These are phyloP conservation scores for Hamigera avellanea DNA, from an alignment of 495 filamentous ascomycete genomes.

Conservation along the genomic window DNA sequence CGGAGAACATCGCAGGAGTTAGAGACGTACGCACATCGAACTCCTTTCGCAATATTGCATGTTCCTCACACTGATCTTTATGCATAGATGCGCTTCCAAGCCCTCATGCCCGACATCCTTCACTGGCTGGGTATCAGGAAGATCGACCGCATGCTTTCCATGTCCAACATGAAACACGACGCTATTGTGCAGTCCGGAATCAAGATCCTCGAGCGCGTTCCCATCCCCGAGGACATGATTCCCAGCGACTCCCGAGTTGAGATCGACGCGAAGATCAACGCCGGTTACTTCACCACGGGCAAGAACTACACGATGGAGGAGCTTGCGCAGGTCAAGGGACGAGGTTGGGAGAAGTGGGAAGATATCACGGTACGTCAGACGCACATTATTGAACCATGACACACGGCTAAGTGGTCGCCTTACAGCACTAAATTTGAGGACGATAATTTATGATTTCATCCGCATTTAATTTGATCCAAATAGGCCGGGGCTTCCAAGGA, in stretches of 20 bases:
- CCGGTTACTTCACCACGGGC: slow-evolving; percentile 91
- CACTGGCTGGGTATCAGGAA: slow-evolving; percentile 99
- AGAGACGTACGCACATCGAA: slow-evolving; percentile 48
- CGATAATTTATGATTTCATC: too few species aligned
- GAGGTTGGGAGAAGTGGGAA: slow-evolving; percentile 79
- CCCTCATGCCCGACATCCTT: slow-evolving; percentile 96
- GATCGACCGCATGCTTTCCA: slow-evolving; percentile 96
- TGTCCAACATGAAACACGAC: slow-evolving; percentile 99
- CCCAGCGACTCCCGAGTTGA: slow-evolving; percentile 92
- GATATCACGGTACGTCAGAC: slow-evolving; percentile 42
- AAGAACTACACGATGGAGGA: slow-evolving; percentile 83
- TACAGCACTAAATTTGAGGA: too few species aligned
- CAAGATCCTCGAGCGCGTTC: slow-evolving; percentile 83
- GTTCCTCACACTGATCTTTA: background rate
- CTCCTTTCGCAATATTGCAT: too few species aligned
- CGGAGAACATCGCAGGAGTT: slow-evolving; percentile 94
- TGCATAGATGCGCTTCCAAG: slow-evolving; percentile 90
- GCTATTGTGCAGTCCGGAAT: slow-evolving; percentile 95
- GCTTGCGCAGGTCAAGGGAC: slow-evolving; percentile 70
- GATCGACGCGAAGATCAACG: slow-evolving; percentile 97
- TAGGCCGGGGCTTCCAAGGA: too few species aligned
- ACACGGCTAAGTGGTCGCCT: background rate
- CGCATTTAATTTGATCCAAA: too few species aligned
- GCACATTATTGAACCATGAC: background rate
- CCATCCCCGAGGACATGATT: slow-evolving; percentile 89